phyloP scores from a whole-genome alignment of 148 eudicot genomes.

The Rhododendron molle region DNA sequence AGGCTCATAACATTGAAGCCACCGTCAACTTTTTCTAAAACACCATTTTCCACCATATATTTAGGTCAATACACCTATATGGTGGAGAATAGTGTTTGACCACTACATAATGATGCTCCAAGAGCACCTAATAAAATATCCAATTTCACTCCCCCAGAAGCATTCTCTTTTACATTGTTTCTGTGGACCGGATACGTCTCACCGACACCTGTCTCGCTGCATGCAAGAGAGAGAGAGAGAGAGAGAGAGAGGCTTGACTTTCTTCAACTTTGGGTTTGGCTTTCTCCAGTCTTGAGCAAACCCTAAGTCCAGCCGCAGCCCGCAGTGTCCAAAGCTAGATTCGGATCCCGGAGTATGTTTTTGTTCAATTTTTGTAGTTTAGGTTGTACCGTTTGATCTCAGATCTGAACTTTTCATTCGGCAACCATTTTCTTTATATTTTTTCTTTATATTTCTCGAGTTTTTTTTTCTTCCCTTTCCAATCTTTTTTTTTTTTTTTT shows the following conservation, averaged over 20 bases:
- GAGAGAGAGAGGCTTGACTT: background rate
- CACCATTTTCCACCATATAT: too few species aligned
- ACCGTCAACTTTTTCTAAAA: too few species aligned
- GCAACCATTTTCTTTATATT: background rate
- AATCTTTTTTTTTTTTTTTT: background rate
- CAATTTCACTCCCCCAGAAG: too few species aligned
- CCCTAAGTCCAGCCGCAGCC: background rate
- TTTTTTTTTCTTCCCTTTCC: background rate
- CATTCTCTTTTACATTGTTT: too few species aligned
- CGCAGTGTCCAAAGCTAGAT: background rate
- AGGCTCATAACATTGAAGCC: too few species aligned
- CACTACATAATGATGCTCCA: too few species aligned
- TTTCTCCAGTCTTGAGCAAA: background rate
- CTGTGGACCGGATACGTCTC: background rate
- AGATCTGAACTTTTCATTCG: background rate
- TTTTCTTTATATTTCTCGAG: background rate
- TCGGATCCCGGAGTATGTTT: background rate
- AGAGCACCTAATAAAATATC: too few species aligned
- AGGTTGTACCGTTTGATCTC: background rate
- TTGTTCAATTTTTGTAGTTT: background rate
- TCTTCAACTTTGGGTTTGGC: background rate
- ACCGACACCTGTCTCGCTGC: constrained; percentile 16
- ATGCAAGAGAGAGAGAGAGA: constrained; percentile 4
- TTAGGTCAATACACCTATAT: too few species aligned
- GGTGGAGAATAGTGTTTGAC: too few species aligned